Evolutionary conservation across 2,329 filamentous ascomycete genomes (phyloP).

Genomic region (Teratosphaeria gauchensis): DNA sequence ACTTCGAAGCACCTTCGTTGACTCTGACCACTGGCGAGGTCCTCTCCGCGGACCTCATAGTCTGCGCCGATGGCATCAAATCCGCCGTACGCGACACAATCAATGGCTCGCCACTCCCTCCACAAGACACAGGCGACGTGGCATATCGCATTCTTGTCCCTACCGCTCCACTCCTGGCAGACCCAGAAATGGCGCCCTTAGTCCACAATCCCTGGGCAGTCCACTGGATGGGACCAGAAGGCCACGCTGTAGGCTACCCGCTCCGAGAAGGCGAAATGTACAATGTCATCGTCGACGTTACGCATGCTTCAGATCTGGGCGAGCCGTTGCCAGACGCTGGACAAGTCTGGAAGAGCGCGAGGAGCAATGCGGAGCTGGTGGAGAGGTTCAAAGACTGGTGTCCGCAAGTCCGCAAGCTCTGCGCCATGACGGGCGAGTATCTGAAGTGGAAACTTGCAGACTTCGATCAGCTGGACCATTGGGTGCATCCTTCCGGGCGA

Average conservation of each 20-base stretch:
- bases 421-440: slow-evolving; percentile 40
- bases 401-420: slow-evolving; percentile 20
- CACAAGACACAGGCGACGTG: slow-evolving; percentile 22
- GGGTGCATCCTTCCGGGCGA: slow-evolving; percentile 43
- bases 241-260: slow-evolving; percentile 25
- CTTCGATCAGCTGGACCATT: slow-evolving; percentile 47
- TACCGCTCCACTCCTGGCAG: slow-evolving; percentile 14
- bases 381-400: slow-evolving; percentile 23
- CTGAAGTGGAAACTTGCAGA: slow-evolving; percentile 54
- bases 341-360: slow-evolving; percentile 21
- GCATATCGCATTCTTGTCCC: slow-evolving; percentile 24
- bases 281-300: slow-evolving; percentile 24
- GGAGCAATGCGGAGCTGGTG: slow-evolving; percentile 18
- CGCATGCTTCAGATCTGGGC: slow-evolving; percentile 11
- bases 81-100: slow-evolving; percentile 17
- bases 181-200: slow-evolving; percentile 19
- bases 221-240: slow-evolving; percentile 25
- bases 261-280: slow-evolving; percentile 22
- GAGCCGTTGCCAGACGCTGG: slow-evolving; percentile 12
- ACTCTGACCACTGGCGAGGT: slow-evolving; percentile 11
- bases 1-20: slow-evolving; percentile 18
- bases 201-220: slow-evolving; percentile 20
- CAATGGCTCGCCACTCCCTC: slow-evolving; percentile 16
- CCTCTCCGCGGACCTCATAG: slow-evolving; percentile 18
- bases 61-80: slow-evolving; percentile 25